These are phyloP conservation scores for Aspergillus kassunensis DNA, from an alignment of 495 filamentous ascomycete genomes.

Conservation along the genomic window DNA sequence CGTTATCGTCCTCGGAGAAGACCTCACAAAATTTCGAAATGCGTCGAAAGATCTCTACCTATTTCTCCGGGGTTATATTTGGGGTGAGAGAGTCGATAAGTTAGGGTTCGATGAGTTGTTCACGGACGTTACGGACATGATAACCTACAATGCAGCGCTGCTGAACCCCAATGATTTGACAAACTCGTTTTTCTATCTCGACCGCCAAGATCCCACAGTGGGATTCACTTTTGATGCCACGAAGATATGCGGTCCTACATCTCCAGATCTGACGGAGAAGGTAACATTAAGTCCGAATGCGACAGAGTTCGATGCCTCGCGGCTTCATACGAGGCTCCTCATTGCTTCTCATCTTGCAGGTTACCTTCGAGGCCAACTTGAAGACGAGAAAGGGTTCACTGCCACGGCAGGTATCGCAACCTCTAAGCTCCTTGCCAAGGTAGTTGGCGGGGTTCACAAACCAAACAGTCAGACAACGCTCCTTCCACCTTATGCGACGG, in stretches of 20 bases:
- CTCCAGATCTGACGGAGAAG: conserved; percentile 31
- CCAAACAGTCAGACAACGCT: conserved; percentile 83
- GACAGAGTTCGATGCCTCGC: conserved; percentile 4
- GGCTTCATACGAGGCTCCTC: conserved; percentile 52
- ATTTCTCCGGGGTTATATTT: conserved; percentile 64
- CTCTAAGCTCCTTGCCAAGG: conserved; percentile 77
- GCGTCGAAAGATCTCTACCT: conserved; percentile 75
- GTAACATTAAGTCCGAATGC: neutral
- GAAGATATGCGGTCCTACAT: conserved; percentile 52
- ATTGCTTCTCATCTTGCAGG: conserved; percentile 72
- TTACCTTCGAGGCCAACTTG: conserved; percentile 66
- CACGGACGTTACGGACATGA: conserved; percentile 78
- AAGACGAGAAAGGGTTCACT: conserved; percentile 77
- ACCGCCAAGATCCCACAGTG: conserved; percentile 65
- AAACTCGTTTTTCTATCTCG: conserved; percentile 77
- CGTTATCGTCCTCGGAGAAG: conserved; percentile 80
- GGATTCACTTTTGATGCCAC: conserved; percentile 79
- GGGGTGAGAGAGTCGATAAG: conserved; percentile 71
- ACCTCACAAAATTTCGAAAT: conserved; percentile 79
- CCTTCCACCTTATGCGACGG: conserved; percentile 52
- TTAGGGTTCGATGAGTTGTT: conserved; percentile 86
- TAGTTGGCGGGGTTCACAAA: conserved; percentile 81
- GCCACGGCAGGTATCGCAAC: conserved; percentile 84
- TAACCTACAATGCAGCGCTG: conserved; percentile 70
- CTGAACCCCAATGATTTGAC: conserved; percentile 62